phyloP scores from a whole-genome alignment of 371 early-diverging fungal genomes.

The Fennellomyces sp. region DNA sequence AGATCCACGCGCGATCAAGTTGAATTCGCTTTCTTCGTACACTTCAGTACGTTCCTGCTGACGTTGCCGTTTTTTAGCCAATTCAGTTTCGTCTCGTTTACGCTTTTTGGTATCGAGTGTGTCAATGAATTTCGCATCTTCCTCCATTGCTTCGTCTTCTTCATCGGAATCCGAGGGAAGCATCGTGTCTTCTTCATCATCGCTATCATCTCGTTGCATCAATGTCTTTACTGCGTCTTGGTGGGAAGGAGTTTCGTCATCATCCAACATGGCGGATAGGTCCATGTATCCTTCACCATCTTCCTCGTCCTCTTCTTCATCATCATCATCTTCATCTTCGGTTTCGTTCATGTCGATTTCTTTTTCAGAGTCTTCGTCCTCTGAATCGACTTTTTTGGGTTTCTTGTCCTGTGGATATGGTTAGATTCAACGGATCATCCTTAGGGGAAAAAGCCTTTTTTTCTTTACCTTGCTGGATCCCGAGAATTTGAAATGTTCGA shows the following conservation, averaged over 20 bases:
- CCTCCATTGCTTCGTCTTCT: slow-evolving; percentile 36
- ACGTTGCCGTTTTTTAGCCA: slow-evolving; percentile 43
- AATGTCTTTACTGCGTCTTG: slow-evolving; percentile 36
- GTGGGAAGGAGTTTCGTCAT: slow-evolving; percentile 38
- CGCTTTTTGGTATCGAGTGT: slow-evolving; percentile 52
- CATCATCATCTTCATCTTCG: slow-evolving; percentile 52
- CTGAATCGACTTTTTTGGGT: slow-evolving; percentile 1
- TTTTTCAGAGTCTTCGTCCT: slow-evolving; percentile 22
- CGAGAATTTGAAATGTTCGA: slow-evolving; percentile 68
- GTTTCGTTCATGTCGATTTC: slow-evolving; percentile 51
- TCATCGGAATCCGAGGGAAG: slow-evolving; percentile 24
- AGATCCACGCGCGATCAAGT: slow-evolving; percentile 56
- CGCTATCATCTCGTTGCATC: slow-evolving; percentile 38
- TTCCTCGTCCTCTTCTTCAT: slow-evolving; percentile 55
- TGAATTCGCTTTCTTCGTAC: slow-evolving; percentile 80
- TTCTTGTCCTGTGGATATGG: slow-evolving; percentile 2
- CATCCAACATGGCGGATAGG: slow-evolving; percentile 62
- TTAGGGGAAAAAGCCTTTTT: not conserved
- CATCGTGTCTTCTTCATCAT: slow-evolving; percentile 36
- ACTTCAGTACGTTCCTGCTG: slow-evolving; percentile 71
- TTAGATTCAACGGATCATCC: not conserved
- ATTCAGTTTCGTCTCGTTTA: slow-evolving; percentile 42
- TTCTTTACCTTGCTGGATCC: slow-evolving; percentile 33
- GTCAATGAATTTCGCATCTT: slow-evolving; percentile 49
- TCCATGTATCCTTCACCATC: slow-evolving; percentile 60